Percentiles rank a stretch among this genome's conserved stretches.
Conservation (phyloP, 495 filamentous ascomycete species). For the Aspergillus haitiensis region DNA sequence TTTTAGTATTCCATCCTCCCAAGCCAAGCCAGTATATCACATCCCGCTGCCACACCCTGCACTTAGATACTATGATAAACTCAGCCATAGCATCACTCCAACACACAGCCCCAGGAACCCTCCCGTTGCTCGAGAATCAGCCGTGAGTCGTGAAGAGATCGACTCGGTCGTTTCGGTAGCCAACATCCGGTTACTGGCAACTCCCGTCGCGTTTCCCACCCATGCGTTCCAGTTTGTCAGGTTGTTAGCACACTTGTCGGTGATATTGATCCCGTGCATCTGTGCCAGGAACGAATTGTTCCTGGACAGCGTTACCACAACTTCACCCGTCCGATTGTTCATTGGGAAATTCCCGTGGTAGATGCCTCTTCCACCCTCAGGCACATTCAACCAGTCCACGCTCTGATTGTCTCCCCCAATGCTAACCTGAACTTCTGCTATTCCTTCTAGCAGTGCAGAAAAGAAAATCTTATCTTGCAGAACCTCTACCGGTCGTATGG, state of each 20-base stretch:
- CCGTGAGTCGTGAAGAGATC: too few species aligned
- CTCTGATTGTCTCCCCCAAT: conserved; percentile 46
- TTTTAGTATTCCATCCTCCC: too few species aligned
- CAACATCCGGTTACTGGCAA: not conserved
- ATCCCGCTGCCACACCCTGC: too few species aligned
- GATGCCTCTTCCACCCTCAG: conserved; percentile 41
- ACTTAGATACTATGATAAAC: too few species aligned
- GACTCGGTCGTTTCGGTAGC: too few species aligned
- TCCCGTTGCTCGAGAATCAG: too few species aligned
- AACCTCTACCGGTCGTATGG: conserved; percentile 16
- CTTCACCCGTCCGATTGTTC: conserved; percentile 48
- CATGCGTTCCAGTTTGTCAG: conserved; percentile 56
- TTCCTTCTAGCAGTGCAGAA: conserved; percentile 29
- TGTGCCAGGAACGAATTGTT: conserved; percentile 30
- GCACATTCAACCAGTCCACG: conserved; percentile 36
- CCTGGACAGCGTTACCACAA: conserved; percentile 51
- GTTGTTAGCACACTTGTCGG: conserved; percentile 43
- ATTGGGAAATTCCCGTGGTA: conserved; percentile 55
- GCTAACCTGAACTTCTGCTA: conserved; percentile 45
- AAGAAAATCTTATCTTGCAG: conserved; percentile 43
- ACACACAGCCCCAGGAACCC: too few species aligned
- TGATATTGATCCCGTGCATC: conserved; percentile 50
- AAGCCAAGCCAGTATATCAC: too few species aligned
- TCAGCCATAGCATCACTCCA: too few species aligned
- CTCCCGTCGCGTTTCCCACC: conserved; percentile 36